phyloP scores from a whole-genome alignment of 345 rosid species.

The Noccaea caerulescens region DNA sequence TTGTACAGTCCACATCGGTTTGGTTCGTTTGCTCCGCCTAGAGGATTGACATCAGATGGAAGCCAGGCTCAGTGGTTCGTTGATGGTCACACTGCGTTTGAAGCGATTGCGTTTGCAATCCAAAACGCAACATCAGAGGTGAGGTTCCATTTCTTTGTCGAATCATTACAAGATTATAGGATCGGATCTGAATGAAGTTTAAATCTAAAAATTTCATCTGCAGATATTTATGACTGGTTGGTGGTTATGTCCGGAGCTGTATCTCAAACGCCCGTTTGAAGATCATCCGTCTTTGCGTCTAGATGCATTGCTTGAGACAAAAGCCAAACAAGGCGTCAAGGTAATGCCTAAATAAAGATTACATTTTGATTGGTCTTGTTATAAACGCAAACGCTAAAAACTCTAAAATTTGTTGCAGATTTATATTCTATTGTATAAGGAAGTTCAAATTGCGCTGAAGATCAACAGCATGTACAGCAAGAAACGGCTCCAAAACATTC shows the following conservation, averaged over 20 bases:
- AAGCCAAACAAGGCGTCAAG: slow-evolving; percentile 93
- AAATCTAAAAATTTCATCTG: slow-evolving; percentile 2
- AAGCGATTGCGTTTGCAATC: slow-evolving; percentile 84
- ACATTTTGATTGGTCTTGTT: slow-evolving; percentile 1
- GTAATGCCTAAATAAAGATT: slow-evolving; percentile 41
- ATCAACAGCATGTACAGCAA: slow-evolving; percentile 87
- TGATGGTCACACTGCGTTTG: slow-evolving; percentile 90
- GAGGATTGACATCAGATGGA: slow-evolving; percentile 82
- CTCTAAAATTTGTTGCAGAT: slow-evolving; percentile 54
- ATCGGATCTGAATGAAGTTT: neutral
- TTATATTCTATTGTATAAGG: slow-evolving; percentile 88
- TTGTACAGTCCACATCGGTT: slow-evolving; percentile 83
- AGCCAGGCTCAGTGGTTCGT: slow-evolving; percentile 94
- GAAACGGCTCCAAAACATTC: slow-evolving; percentile 74
- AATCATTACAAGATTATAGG: neutral
- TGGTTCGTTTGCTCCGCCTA: slow-evolving; percentile 78
- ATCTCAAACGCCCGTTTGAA: slow-evolving; percentile 85
- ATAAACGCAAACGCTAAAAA: neutral
- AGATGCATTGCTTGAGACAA: slow-evolving; percentile 76
- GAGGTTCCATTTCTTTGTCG: slow-evolving; percentile 56
- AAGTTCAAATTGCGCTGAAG: slow-evolving; percentile 84
- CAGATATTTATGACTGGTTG: slow-evolving; percentile 95
- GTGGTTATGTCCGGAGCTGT: slow-evolving; percentile 98
- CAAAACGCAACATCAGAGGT: slow-evolving; percentile 90
- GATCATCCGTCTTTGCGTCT: slow-evolving; percentile 63